Base-by-base conservation (phyloP, 2,329 filamentous ascomycete species). In the Aspergillus pseudoterreus region DNA sequence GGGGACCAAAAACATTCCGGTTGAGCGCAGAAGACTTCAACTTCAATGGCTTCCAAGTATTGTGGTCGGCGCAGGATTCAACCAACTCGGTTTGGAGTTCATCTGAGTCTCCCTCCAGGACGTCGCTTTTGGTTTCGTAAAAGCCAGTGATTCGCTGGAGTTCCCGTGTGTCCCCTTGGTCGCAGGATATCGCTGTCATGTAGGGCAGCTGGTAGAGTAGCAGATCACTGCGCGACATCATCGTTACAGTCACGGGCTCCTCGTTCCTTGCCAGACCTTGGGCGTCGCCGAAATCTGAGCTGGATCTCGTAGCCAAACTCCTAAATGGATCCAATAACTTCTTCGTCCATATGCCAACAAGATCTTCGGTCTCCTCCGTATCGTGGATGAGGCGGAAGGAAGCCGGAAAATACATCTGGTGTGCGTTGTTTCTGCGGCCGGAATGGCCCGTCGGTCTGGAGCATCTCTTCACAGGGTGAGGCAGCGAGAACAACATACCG, bases 391-490 rank as follows among this genome's bases (percentile, higher is more conserved):
- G 71, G 60, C 90, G 90, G 39, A 95, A 75, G 50, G 87, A 90
- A 0, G 85, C 85, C 0, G 94, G 94, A 64, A 94, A 99, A 60
- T 92, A 95, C 89, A 99, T 96, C 64, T 88, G 92, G 73, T 85
- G 86, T 0, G 87, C 82, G 63, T 91, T 88, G 54, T 78, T 68
- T 47, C 48, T 63, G 54, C 49, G 64, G 53, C 60, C 60, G 43
- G 56, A 62, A 51, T 53, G 66, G n/a, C 53, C 59, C 56, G 63
- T 74, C 61, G 65, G 71, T 62, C 64, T 74, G 60, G 63, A 69
- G 64, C 61, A 75, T 68, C 78, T 81, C 67, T 89, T 92, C 9
- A 99, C 94, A 0, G 92, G 92, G 60, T 82, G 82, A 1, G 94
- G 94, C 2, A 99, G 79, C 9, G 85, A 86, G 67, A 95, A 95